Conservation (phyloP, 2,329 filamentous ascomycete species). For the Xylaria sp. region DNA sequence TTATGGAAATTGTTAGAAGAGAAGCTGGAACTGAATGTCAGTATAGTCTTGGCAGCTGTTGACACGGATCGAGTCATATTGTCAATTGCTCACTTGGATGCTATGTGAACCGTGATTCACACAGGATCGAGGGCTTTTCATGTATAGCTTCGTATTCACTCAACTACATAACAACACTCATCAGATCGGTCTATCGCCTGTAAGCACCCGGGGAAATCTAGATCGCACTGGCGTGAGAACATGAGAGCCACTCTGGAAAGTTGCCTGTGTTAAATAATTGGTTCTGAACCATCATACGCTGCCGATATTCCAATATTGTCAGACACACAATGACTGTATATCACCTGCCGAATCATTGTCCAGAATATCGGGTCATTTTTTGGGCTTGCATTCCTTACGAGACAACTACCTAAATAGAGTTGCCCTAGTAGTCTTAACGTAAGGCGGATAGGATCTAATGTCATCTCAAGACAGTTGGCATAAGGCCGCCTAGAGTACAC, state of each 20-base stretch:
- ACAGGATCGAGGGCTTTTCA: too few relatives aligned
- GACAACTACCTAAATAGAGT: constrained; percentile 23
- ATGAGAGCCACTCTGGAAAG: neutral
- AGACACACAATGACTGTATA: neutral
- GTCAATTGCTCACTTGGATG: neutral
- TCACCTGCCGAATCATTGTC: neutral
- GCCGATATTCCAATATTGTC: neutral
- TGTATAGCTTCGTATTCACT: neutral
- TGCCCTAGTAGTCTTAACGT: constrained; percentile 14
- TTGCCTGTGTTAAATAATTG: neutral
- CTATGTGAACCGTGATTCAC: neutral
- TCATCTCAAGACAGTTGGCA: constrained; percentile 21
- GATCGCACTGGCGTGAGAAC: too few relatives aligned
- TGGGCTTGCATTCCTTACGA: constrained; percentile 23
- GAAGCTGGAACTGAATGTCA: neutral
- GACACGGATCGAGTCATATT: neutral
- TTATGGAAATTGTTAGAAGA: neutral
- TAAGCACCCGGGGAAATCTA: too few relatives aligned
- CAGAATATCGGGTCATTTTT: constrained; percentile 5
- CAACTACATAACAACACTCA: neutral
- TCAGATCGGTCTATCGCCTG: neutral
- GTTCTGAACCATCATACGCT: neutral
- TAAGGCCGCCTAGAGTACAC: constrained; percentile 16
- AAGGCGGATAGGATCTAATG: constrained; percentile 15
- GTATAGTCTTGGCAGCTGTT: neutral